Evolutionary conservation across 106 monocot genomes (phyloP).

Genomic region (Agapanthus africanus): DNA sequence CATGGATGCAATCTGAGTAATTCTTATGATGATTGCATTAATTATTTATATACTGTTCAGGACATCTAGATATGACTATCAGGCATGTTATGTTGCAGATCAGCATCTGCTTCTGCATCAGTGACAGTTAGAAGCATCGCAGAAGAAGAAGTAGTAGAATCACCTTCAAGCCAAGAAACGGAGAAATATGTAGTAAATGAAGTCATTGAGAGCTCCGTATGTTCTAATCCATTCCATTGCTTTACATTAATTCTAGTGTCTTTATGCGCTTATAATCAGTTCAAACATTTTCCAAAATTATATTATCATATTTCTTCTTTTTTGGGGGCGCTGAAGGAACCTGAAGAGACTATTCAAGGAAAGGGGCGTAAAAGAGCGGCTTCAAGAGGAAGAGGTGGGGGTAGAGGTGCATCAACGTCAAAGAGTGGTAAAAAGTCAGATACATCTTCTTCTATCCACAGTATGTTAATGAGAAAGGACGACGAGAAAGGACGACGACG

Average conservation of each 20-base stretch:
- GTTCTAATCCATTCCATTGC: slow-evolving; percentile 8
- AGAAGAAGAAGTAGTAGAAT: slow-evolving; percentile 64
- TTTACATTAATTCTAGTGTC: not conserved
- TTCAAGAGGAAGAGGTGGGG: slow-evolving; percentile 64
- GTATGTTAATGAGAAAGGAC: slow-evolving; percentile 57
- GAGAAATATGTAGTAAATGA: slow-evolving; percentile 57
- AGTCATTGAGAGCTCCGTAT: slow-evolving; percentile 68
- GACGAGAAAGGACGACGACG: slow-evolving; percentile 67
- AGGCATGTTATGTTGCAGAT: slow-evolving; percentile 23
- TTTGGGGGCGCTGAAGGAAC: slow-evolving; percentile 46
- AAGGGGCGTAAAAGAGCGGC: slow-evolving; percentile 64
- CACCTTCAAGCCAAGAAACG: slow-evolving; percentile 74
- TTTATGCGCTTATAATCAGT: too few relatives aligned
- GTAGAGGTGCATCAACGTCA: slow-evolving; percentile 29
- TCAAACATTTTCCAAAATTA: too few relatives aligned
- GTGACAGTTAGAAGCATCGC: slow-evolving; percentile 34
- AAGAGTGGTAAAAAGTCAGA: slow-evolving; percentile 66
- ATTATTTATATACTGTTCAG: too few relatives aligned
- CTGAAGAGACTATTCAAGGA: slow-evolving; percentile 48
- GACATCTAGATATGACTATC: not conserved
- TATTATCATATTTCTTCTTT: not conserved
- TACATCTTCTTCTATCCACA: slow-evolving; percentile 48
- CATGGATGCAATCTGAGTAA: not conserved
- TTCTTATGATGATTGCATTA: not conserved
- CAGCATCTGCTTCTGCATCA: slow-evolving; percentile 46